These are phyloP conservation scores for Gynochthodes officinalis DNA, from an alignment of 257 asterid species.

Conservation along the genomic window DNA sequence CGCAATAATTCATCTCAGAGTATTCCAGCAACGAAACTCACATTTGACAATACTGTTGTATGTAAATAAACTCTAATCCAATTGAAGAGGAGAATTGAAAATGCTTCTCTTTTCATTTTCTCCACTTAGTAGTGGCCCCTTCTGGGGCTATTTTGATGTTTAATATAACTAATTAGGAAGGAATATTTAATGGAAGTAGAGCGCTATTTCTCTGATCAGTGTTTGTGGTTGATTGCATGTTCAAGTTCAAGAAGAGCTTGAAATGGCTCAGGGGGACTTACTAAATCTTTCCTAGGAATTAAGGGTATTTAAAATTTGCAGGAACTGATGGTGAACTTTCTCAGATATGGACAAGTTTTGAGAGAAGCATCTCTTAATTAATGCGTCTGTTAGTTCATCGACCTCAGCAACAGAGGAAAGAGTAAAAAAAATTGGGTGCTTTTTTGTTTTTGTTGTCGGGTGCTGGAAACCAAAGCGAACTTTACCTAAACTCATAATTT, in stretches of 20 bases:
- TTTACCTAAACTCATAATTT: background rate
- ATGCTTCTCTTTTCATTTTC: background rate
- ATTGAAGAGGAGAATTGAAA: background rate
- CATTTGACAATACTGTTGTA: too few species aligned
- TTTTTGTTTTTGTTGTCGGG: background rate
- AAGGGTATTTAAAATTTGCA: background rate
- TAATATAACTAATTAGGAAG: background rate
- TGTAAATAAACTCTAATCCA: background rate
- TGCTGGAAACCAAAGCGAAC: background rate
- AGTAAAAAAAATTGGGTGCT: background rate
- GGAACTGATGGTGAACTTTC: background rate
- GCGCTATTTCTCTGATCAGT: background rate
- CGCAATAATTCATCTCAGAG: too few species aligned
- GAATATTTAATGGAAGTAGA: background rate
- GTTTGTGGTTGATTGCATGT: background rate
- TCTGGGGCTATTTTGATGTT: background rate
- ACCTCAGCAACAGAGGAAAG: conserved; percentile 1
- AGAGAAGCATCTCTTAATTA: background rate
- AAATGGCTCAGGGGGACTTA: too few species aligned
- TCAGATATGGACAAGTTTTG: background rate
- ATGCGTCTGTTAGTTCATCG: background rate
- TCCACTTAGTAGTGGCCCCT: background rate
- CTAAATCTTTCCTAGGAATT: background rate
- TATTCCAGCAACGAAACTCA: too few species aligned
- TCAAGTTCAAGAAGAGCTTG: background rate